Evolutionary conservation across 2,329 filamentous ascomycete species (phyloP), one percentile per base, ranked within the genome.

Genomic region (Biscogniauxia marginata): DNA sequence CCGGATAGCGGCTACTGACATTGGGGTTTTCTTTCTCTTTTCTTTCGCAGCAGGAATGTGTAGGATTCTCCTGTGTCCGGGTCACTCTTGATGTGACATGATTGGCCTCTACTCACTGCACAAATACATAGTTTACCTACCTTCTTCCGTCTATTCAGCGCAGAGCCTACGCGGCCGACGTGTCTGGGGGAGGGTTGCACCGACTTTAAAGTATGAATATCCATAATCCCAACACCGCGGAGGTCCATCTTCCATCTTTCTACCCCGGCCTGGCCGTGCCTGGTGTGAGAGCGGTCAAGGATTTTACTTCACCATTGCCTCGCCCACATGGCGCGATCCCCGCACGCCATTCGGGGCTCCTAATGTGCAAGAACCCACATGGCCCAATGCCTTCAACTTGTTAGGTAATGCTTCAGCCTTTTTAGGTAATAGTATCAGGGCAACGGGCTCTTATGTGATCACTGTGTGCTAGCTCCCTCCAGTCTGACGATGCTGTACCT

Each of bases 341-440:
- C 61, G 59, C 61, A 63, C 61, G 57, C 50, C 58, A 63, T 63
- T 62, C 50, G 59, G 59, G 59, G 60, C 59, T 63, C 55, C 57
- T 57, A 62, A 57, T 62, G 30, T 39, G 57, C 57, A 58, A 48
- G 46, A 61, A 51, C 55, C 48, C 51, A 54, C 55, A 46, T 49
- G 53, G 53, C 61, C 30, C 61, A 63, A 63, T 63, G 55, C 55
- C 57, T 62, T n/a, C 56, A 55, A 62, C 58, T 39, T 6, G 30
- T 39, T 39, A 39, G 30, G 30, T 39, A 39, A 39, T 39, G 30
- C 30, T 39, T 39, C 30, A 39, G 7, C 30, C 55, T 60, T 57
- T 53, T 63, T 63, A 63, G 55, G 61, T 63, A 63, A 63, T 62
- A 63, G 59, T 55, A 63, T 56, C 50, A 57, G 58, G 55, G 55